Percentiles rank a stretch among this genome's conserved stretches.
Evolutionary conservation across 2,329 filamentous ascomycete species (phyloP).

Genomic region (Xylariaceae sp.): DNA sequence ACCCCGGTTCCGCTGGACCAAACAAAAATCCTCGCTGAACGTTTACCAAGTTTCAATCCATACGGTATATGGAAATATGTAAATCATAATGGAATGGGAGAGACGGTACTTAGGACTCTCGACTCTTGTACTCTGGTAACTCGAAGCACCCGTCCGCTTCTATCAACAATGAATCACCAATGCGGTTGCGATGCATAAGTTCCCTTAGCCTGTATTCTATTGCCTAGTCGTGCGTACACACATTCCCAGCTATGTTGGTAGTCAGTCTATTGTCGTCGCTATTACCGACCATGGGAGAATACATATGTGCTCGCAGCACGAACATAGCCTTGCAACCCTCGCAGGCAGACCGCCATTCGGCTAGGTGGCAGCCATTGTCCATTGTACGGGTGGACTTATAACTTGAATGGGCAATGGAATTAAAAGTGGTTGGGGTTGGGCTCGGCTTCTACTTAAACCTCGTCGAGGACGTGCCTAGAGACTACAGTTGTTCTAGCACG

Average conservation of each 20-base stretch:
- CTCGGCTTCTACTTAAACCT: background rate
- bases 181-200: background rate
- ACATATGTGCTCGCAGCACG: background rate
- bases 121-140: background rate
- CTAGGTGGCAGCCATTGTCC: background rate
- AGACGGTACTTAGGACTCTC: background rate
- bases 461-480: background rate
- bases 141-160: slow-evolving; percentile 1
- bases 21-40: slow-evolving; percentile 5
- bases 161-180: background rate
- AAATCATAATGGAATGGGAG: background rate
- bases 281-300: background rate
- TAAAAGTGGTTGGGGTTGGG: background rate
- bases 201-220: slow-evolving; percentile 14
- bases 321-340: background rate
- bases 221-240: slow-evolving; percentile 2
- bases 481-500: background rate
- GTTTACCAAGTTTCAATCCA: background rate
- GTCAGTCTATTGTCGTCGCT: background rate
- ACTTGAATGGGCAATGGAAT: background rate
- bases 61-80: background rate
- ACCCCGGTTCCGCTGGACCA: background rate
- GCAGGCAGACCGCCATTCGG: background rate
- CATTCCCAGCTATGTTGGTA: slow-evolving; percentile 10
- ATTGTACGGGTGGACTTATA: background rate